Conservation (phyloP, 768 basidiomycete species). For the Coprinopsis cinerea region DNA sequence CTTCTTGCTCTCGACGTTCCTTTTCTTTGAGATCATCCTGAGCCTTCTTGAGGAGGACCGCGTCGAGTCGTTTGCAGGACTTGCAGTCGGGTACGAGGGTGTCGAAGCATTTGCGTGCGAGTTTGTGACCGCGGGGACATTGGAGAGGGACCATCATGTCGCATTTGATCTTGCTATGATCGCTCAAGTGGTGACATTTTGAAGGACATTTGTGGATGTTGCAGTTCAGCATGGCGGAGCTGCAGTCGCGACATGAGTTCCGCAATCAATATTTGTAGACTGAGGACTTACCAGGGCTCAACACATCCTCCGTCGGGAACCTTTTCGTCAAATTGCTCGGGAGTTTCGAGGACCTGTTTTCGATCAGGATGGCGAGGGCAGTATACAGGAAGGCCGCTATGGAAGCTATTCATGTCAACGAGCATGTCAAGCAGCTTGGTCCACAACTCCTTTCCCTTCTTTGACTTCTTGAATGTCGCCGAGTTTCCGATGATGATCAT, state of each 20-base stretch:
- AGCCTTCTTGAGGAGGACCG: constrained; percentile 35
- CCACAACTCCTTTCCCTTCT: constrained; percentile 51
- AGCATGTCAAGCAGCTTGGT: constrained; percentile 40
- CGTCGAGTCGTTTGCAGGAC: constrained; percentile 41
- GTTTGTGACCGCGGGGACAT: constrained; percentile 42
- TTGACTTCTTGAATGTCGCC: constrained; percentile 47
- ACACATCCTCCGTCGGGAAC: constrained; percentile 62
- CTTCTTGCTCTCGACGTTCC: constrained; percentile 39
- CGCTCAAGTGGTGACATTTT: constrained; percentile 52
- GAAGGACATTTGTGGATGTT: constrained; percentile 49
- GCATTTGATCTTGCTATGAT: constrained; percentile 53
- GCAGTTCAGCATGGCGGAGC: constrained; percentile 44
- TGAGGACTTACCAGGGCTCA: constrained; percentile 45
- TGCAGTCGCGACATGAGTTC: constrained; percentile 18
- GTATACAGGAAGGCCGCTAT: constrained; percentile 51
- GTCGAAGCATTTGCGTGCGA: constrained; percentile 39
- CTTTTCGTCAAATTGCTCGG: constrained; percentile 43
- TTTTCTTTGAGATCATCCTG: constrained; percentile 35
- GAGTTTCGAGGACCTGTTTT: constrained; percentile 30
- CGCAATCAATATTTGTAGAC: background rate
- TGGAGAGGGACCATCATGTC: constrained; percentile 24
- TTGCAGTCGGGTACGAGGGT: constrained; percentile 31
- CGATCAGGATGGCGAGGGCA: constrained; percentile 51
- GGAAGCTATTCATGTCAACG: constrained; percentile 37
- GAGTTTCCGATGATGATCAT: constrained; percentile 64